phyloP scores from a whole-genome alignment of 371 early-diverging fungal species.

The Mucor circinelloides region DNA sequence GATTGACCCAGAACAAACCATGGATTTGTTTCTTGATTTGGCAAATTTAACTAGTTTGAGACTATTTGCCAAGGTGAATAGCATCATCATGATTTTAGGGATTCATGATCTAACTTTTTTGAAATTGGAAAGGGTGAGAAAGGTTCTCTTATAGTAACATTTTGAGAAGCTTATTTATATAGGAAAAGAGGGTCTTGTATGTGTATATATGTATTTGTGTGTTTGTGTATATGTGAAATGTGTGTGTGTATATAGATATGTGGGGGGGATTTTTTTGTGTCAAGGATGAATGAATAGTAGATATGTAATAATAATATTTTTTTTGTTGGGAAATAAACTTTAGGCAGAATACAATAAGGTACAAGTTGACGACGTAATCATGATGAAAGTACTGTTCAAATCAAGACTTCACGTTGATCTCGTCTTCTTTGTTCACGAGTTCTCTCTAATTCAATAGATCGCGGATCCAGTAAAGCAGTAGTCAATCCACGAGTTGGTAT shows the following conservation, averaged over 20 bases:
- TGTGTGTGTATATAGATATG: background rate
- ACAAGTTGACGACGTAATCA: conserved; percentile 7
- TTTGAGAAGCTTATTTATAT: background rate
- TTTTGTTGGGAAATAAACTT: background rate
- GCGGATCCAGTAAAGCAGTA: conserved; percentile 19
- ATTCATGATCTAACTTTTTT: background rate
- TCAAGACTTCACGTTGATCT: conserved; percentile 38
- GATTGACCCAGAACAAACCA: background rate
- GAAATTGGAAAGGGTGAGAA: too few species aligned
- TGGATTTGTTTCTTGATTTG: background rate
- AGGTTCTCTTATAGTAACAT: background rate
- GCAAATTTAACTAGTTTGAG: background rate
- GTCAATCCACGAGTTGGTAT: conserved; percentile 32
- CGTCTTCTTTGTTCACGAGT: conserved; percentile 41
- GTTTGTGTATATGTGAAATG: background rate
- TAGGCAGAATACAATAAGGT: background rate
- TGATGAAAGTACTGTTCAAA: conserved; percentile 23
- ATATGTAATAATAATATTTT: background rate
- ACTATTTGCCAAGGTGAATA: background rate
- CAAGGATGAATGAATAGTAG: background rate
- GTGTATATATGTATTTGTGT: background rate
- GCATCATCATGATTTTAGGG: background rate
- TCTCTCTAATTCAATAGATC: conserved; percentile 35
- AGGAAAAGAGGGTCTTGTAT: background rate
- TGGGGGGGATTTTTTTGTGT: background rate